Evolutionary conservation across 148 eudicot species (phyloP).

Genomic region (Heliosperma pusillum): DNA sequence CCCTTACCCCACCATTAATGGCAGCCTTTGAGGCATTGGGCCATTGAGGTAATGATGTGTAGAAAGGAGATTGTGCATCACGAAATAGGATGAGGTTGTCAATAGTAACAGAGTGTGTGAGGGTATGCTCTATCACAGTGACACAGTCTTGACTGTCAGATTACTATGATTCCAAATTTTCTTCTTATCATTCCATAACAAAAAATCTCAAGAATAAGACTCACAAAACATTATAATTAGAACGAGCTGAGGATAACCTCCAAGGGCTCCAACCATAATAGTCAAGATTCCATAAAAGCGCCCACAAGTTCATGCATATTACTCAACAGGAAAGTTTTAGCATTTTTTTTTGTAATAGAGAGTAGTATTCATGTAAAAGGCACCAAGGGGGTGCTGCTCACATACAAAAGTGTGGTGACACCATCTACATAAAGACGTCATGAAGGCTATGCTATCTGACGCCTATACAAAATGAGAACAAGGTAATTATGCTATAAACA

Average conservation of each 20-base stretch:
- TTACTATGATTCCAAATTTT: background rate
- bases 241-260: background rate
- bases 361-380: no score
- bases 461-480: background rate
- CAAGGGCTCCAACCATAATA: background rate
- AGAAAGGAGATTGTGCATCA: background rate
- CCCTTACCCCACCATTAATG: no score
- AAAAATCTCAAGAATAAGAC: background rate
- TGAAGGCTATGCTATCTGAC: no score
- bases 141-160: background rate
- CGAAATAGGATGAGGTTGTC: background rate
- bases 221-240: background rate
- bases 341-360: no score
- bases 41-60: no score
- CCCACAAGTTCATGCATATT: background rate
- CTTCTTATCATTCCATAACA: background rate
- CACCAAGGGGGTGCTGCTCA: no score
- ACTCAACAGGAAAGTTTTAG: background rate
- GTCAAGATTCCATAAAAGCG: background rate
- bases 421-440: no score
- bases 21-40: no score
- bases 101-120: background rate
- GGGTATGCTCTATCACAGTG: background rate
- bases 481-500: background rate
- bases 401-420: no score